Percentiles rank a stretch among this genome's conserved stretches.
Evolutionary conservation across 2,329 filamentous ascomycete species (phyloP).

Genomic region (Fusarium guadeloupense): DNA sequence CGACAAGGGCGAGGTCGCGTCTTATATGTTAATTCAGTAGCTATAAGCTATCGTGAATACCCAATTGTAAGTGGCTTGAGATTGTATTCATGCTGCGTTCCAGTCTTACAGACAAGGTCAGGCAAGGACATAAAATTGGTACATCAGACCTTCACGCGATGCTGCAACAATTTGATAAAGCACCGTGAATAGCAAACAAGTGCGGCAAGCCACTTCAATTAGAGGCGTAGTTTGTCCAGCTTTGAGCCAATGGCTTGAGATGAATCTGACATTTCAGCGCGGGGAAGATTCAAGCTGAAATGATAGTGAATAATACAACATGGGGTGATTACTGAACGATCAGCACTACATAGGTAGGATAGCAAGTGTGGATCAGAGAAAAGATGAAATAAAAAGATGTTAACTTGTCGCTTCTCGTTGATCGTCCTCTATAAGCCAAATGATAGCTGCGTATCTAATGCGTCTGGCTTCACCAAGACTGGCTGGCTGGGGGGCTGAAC

Average conservation of each 20-base stretch:
- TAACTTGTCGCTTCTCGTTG: background rate
- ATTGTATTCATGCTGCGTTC: too few relatives aligned
- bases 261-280: background rate
- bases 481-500: too few relatives aligned
- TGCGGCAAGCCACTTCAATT: constrained; percentile 20
- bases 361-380: too few relatives aligned
- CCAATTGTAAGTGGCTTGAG: too few relatives aligned
- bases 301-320: constrained; percentile 1
- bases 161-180: background rate
- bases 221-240: constrained; percentile 8
- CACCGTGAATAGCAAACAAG: constrained; percentile 20
- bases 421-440: constrained; percentile 18
- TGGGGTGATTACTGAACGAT: constrained; percentile 13
- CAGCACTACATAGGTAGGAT: too few relatives aligned
- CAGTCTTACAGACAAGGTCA: background rate
- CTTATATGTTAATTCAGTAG: too few relatives aligned
- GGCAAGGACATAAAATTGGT: background rate
- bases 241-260: constrained; percentile 8
- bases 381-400: too few relatives aligned
- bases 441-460: constrained; percentile 8
- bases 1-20: background rate
- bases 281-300: constrained; percentile 6
- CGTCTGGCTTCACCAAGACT: constrained; percentile 5
- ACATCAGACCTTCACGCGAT: constrained; percentile 8
- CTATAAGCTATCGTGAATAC: too few relatives aligned